phyloP scores from a whole-genome alignment of 2,329 filamentous ascomycete genomes.

The Hypocrella siamensis region DNA sequence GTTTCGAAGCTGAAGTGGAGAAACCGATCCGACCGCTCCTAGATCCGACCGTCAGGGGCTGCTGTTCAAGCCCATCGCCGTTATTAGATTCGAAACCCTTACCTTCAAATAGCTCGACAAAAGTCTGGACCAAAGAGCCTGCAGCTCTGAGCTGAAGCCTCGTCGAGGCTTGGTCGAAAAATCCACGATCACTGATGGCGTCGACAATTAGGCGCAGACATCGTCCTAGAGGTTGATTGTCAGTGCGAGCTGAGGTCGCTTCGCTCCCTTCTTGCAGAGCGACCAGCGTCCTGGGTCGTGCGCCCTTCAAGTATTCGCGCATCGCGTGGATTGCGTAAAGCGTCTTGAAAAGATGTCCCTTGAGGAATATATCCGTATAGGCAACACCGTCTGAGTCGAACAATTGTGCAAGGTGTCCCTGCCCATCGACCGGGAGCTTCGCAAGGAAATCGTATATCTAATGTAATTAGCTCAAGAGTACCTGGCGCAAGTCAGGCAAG shows the following conservation, averaged over 20 bases:
- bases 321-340: conserved; percentile 59
- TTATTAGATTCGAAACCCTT: conserved; percentile 2
- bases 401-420: conserved; percentile 42
- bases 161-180: conserved; percentile 23
- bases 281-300: conserved; percentile 16
- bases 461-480: background rate
- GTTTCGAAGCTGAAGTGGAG: conserved; percentile 2
- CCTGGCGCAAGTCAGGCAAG: background rate
- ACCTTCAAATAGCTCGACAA: conserved; percentile 13
- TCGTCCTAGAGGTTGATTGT: conserved; percentile 15
- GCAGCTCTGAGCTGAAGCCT: conserved; percentile 12
- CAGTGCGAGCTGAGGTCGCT: conserved; percentile 2
- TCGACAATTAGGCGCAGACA: conserved; percentile 39
- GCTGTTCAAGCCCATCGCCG: too few species aligned
- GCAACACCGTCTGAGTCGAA: conserved; percentile 38
- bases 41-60: background rate
- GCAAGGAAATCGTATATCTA: conserved; percentile 57
- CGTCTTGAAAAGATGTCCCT: conserved; percentile 53
- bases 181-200: conserved; percentile 41
- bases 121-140: conserved; percentile 12
- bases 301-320: conserved; percentile 38
- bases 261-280: conserved; percentile 3
- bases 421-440: conserved; percentile 52
- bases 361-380: conserved; percentile 49
- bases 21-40: background rate